Base-by-base conservation (phyloP, 768 basidiomycete genomes). In the Rhizopogon vinicolor region DNA sequence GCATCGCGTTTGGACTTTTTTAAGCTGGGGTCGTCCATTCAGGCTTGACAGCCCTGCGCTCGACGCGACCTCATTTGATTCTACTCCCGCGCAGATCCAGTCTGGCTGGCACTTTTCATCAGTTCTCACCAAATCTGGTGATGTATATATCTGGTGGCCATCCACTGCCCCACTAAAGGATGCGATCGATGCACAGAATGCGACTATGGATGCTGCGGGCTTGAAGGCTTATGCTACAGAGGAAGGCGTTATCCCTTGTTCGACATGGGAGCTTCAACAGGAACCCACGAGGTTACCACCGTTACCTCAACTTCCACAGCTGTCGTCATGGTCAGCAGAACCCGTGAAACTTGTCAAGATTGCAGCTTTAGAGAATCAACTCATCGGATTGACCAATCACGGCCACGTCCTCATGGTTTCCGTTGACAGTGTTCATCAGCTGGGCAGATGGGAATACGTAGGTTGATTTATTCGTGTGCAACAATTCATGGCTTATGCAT, bases 31-130 rank as follows among this genome's bases (percentile, higher is more conserved):
- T 3, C 77, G 88, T 19, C 90, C 92, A 1, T 89, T 89, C 73
- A 74, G 75, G 42, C 74, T 93, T 40, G 53, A 63, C 14, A 72
- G 75, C 0, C 62, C 71, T 0, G 66, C 71, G 35, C 57, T 79
- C 51, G 73, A 76, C 57, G 70, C 67, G 9, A 71, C 73, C 1
- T 76, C 81, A 14, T 64, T 74, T 2, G 68, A 82, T 25, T 70
- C 85, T 33, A 72, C 70, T 3, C 79, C 85, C 41, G 58, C 68
- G 2, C 89, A 89, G 66, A 78, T 91, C 39, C 87, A 86, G 65
- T 87, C 89, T 61, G 92, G 93, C 42, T 94, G 93, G 93, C 57
- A 63, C 13, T 90, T 88, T 68, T 86, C 87, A n/a, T 80, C 84
- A 10, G 74, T 86, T 31, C 82, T 96, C 62, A 88, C 86, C 8